A percentile compares a stretch with the other conserved stretches of the same genome.
Conservation (phyloP, 345 rosid species). For the Eucalyptus curtisii region DNA sequence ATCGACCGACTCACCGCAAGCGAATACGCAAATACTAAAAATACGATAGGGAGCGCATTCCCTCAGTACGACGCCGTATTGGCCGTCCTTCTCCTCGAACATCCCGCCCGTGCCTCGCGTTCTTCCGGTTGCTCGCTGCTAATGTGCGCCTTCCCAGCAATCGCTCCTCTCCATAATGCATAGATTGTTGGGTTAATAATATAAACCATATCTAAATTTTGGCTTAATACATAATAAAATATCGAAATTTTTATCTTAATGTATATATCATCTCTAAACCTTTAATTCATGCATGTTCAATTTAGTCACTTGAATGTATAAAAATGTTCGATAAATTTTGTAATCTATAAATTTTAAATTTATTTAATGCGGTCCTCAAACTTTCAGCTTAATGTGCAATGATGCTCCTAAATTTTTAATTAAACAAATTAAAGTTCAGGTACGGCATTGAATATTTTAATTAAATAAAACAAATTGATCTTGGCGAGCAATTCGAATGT, state of each 20-base stretch:
- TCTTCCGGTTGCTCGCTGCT: not conserved
- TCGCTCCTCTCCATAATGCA: not conserved
- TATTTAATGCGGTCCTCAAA: fast-evolving
- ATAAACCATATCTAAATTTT: too few species aligned
- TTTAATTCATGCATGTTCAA: too few species aligned
- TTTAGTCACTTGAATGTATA: too few species aligned
- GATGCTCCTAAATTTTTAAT: not conserved
- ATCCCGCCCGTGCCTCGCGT: not conserved
- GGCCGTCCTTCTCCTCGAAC: not conserved
- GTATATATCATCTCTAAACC: too few species aligned
- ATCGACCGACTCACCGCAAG: not conserved
- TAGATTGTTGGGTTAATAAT: not conserved
- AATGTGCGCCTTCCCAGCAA: not conserved
- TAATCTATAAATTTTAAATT: not conserved
- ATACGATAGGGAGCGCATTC: not conserved
- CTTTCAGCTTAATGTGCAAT: fast-evolving
- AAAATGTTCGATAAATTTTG: too few species aligned
- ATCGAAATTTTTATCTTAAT: not conserved
- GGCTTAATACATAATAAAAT: too few species aligned
- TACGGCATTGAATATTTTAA: fast-evolving
- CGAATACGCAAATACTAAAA: not conserved
- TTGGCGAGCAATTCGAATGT: fast-evolving
- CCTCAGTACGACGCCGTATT: not conserved
- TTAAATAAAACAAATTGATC: too few species aligned
- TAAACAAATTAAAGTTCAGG: fast-evolving